These are phyloP conservation scores for Neurospora pannonica DNA, from an alignment of 495 filamentous ascomycete species.

Conservation along the genomic window DNA sequence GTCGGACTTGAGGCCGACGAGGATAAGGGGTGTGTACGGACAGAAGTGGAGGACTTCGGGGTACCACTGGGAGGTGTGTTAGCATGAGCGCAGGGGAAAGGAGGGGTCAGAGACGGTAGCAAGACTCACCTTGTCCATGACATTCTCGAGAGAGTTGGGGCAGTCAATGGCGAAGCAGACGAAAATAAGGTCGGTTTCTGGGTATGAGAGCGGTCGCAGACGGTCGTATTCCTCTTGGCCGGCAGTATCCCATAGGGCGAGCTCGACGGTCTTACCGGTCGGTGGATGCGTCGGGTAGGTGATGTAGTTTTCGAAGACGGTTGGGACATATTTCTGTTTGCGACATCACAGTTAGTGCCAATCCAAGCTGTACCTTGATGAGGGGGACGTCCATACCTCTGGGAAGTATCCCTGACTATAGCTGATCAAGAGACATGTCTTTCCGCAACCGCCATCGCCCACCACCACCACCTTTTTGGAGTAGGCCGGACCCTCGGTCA, in stretches of 20 bases:
- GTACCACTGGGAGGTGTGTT: slow-evolving; percentile 64
- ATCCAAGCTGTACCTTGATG: background rate
- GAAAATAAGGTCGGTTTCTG: slow-evolving; percentile 93
- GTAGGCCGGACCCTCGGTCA: slow-evolving; percentile 83
- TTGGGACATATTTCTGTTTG: slow-evolving; percentile 93
- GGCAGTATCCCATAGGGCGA: slow-evolving; percentile 97
- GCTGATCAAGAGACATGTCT: slow-evolving; percentile 96
- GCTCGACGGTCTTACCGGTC: slow-evolving; percentile 86
- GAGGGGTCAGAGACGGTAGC: background rate
- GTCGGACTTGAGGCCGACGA: slow-evolving; percentile 93
- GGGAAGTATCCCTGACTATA: slow-evolving; percentile 98
- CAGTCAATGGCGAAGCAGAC: slow-evolving; percentile 99
- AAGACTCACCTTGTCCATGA: slow-evolving; percentile 83
- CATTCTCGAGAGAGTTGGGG: slow-evolving; percentile 94
- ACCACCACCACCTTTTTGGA: slow-evolving; percentile 99
- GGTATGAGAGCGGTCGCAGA: slow-evolving; percentile 88
- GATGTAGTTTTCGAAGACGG: slow-evolving; percentile 99
- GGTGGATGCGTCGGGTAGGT: slow-evolving; percentile 81
- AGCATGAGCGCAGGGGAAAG: slow-evolving; percentile 4
- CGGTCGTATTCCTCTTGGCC: slow-evolving; percentile 98
- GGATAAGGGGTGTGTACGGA: slow-evolving; percentile 89
- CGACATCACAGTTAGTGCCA: background rate
- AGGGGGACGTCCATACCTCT: slow-evolving; percentile 53
- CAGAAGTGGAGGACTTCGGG: slow-evolving; percentile 98
- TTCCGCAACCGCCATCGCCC: slow-evolving; percentile 94